Conservation (phyloP, 228 moss, liverwort and hornwort species). For the Sphagnum magellanicum region DNA sequence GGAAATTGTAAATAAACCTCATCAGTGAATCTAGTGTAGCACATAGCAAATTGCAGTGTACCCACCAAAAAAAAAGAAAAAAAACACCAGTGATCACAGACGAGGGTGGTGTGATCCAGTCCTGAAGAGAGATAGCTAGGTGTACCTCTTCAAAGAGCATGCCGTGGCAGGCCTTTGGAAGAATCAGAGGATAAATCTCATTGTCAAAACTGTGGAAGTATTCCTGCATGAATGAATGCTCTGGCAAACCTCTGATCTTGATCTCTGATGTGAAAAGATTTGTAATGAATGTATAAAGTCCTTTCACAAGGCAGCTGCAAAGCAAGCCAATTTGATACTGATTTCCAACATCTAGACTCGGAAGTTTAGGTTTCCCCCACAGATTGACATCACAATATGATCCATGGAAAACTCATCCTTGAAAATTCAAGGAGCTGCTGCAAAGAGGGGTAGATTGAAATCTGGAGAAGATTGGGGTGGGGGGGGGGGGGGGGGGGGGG, state of each 20-base stretch:
- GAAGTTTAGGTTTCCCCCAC: background rate
- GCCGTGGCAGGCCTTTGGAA: conserved; percentile 24
- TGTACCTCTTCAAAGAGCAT: conserved; percentile 40
- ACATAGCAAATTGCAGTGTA: too few species aligned
- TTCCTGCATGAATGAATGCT: conserved; percentile 28
- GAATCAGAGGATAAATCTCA: conserved; percentile 42
- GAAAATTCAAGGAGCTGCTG: background rate
- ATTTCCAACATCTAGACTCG: background rate
- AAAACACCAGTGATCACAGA: too few species aligned
- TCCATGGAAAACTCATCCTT: background rate
- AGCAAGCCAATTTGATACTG: background rate
- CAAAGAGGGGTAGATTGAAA: background rate
- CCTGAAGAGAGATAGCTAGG: background rate
- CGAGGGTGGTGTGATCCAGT: too few species aligned
- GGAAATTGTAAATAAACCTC: background rate
- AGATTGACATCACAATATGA: background rate
- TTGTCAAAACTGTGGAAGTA: conserved; percentile 46
- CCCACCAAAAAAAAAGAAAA: too few species aligned
- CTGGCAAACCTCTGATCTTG: conserved; percentile 17
- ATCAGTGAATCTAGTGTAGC: too few species aligned
- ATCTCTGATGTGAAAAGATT: conserved; percentile 52
- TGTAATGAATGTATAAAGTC: conserved; percentile 41
- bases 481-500: background rate
- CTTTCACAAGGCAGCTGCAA: conserved; percentile 39
- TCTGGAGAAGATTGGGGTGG: background rate